phyloP scores from a whole-genome alignment of 345 rosid genomes.

The Citrus trifoliata region DNA sequence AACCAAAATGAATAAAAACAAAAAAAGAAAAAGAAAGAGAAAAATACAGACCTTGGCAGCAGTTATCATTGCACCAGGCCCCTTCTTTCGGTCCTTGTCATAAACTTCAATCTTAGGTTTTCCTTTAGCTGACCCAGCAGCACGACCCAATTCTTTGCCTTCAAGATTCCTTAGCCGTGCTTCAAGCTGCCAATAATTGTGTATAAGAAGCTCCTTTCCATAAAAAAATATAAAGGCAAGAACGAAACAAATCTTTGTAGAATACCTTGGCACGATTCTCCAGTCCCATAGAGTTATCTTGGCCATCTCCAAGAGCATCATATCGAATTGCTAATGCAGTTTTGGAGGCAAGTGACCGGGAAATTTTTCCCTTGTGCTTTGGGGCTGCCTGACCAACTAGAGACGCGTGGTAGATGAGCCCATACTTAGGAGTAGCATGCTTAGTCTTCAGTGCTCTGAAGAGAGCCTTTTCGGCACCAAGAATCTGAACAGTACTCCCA shows the following conservation, averaged over 20 bases:
- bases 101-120: conserved; percentile 88
- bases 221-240: not conserved
- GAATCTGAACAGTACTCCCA: conserved; percentile 93
- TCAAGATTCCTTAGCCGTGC: conserved; percentile 76
- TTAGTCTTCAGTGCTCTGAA: conserved; percentile 93
- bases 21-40: not conserved
- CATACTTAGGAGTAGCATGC: conserved; percentile 90
- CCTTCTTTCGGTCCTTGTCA: conserved; percentile 77
- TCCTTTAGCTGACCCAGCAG: conserved; percentile 86
- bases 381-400: conserved; percentile 88
- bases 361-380: conserved; percentile 78
- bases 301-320: conserved; percentile 87
- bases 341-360: conserved; percentile 89
- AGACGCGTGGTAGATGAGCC: conserved; percentile 85
- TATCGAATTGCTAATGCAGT: conserved; percentile 70
- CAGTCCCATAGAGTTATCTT: conserved; percentile 79
- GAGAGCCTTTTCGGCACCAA: conserved; percentile 92
- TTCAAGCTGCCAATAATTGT: conserved; percentile 54
- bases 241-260: not conserved
- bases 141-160: conserved; percentile 67
- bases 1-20: not conserved
- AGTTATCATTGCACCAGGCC: conserved; percentile 65
- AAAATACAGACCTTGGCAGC: conserved; percentile 66
- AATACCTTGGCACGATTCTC: conserved; percentile 78
- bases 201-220: not conserved